These are phyloP conservation scores for Ophiosphaerella narmari DNA, from an alignment of 2,329 filamentous ascomycete genomes.

Conservation along the genomic window DNA sequence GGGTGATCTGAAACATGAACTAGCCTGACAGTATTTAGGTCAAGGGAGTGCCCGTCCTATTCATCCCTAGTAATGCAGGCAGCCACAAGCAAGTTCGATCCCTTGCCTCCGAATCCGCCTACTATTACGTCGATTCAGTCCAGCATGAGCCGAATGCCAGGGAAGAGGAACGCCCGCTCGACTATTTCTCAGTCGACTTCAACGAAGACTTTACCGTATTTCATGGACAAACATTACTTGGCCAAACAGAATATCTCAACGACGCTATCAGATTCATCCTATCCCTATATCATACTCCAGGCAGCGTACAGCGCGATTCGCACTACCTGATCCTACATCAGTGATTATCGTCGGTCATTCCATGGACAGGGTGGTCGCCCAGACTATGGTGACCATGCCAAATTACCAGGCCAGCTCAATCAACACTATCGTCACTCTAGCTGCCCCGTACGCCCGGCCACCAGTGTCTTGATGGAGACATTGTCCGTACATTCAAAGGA, in stretches of 20 bases:
- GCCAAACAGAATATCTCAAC: conserved; percentile 97
- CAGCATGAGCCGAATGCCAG: conserved; percentile 70
- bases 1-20: too few species aligned
- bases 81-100: conserved; percentile 49
- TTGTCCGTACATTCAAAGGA: conserved; percentile 88
- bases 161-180: conserved; percentile 76
- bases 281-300: conserved; percentile 90
- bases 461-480: conserved; percentile 89
- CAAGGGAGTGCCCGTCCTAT: too few species aligned
- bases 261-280: conserved; percentile 95
- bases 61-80: too few species aligned
- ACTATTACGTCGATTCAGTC: conserved; percentile 82
- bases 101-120: conserved; percentile 88
- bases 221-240: conserved; percentile 92
- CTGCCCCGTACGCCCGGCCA: conserved; percentile 87
- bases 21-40: too few species aligned
- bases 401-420: conserved; percentile 98
- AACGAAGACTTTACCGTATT: conserved; percentile 99
- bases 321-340: conserved; percentile 89
- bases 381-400: conserved; percentile 90
- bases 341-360: conserved; percentile 96
- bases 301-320: conserved; percentile 74
- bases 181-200: conserved; percentile 98
- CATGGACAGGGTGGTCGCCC: conserved; percentile 95
- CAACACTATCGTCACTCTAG: conserved; percentile 97